phyloP scores from a whole-genome alignment of 2,329 filamentous ascomycete species.

The Colletotrichum musicola region DNA sequence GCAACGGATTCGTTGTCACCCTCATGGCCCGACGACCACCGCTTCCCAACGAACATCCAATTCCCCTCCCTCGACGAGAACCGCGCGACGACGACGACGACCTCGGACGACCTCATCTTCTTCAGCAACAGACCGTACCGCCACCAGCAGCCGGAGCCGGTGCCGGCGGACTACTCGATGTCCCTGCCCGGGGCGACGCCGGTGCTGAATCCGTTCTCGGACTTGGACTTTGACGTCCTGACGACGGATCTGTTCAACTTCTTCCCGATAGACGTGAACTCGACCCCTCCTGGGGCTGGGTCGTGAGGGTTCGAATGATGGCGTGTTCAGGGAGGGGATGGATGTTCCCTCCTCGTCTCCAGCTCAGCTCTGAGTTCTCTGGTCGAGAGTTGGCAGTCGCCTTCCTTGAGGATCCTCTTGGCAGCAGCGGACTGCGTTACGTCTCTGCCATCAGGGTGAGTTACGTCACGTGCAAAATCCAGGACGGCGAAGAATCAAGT shows the following conservation, averaged over 20 bases:
- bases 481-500: too few species aligned
- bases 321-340: too few species aligned
- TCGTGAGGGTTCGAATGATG: background rate
- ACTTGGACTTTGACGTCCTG: constrained; percentile 44
- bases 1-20: constrained; percentile 22
- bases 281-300: background rate
- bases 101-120: constrained; percentile 41
- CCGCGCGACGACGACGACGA: constrained; percentile 11
- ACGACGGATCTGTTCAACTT: constrained; percentile 47
- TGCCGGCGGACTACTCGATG: constrained; percentile 25
- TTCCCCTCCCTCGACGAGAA: constrained; percentile 42
- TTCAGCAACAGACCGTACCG: constrained; percentile 41
- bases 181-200: constrained; percentile 8
- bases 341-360: too few species aligned
- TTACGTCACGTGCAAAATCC: too few species aligned
- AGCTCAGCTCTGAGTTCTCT: too few species aligned
- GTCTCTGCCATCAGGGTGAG: too few species aligned
- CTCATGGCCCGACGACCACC: constrained; percentile 21
- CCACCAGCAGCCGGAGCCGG: constrained; percentile 5
- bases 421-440: too few species aligned
- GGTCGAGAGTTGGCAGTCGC: too few species aligned
- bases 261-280: constrained; percentile 39
- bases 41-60: constrained; percentile 36
- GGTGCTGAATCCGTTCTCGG: constrained; percentile 15
- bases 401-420: too few species aligned